Evolutionary conservation across 805 yeast genomes (phyloP).

Genomic region (Ogataea allantospora): DNA sequence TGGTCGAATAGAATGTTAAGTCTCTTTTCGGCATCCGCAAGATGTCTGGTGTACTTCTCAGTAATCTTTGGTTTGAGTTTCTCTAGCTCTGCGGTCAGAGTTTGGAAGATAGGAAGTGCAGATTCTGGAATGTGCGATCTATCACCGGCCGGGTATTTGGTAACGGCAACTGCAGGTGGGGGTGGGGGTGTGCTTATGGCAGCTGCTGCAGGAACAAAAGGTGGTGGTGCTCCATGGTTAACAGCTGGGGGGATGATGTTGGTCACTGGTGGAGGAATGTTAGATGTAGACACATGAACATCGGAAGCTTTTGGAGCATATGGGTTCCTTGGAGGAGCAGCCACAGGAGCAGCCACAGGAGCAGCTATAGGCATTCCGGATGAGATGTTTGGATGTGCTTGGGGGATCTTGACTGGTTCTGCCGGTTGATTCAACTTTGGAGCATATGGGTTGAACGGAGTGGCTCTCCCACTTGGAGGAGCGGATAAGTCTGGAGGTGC

Average conservation of each 20-base stretch:
- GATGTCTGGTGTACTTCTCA: conserved; percentile 67
- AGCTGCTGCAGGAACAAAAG: conserved; percentile 16
- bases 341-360: conserved; percentile 10
- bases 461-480: conserved; percentile 12
- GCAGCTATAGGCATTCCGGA: conserved; percentile 7
- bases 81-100: conserved; percentile 52
- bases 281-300: conserved; percentile 8
- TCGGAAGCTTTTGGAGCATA: conserved; percentile 33
- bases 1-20: conserved; percentile 72
- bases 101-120: conserved; percentile 56
- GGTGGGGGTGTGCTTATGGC: conserved; percentile 18
- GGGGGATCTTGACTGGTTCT: conserved; percentile 28
- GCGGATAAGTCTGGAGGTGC: conserved; percentile 17
- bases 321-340: conserved; percentile 28
- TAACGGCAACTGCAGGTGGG: conserved; percentile 19
- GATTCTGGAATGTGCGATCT: conserved; percentile 63
- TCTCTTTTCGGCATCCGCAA: conserved; percentile 80
- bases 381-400: conserved; percentile 23
- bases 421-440: conserved; percentile 30
- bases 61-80: conserved; percentile 74
- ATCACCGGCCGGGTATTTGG: conserved; percentile 57
- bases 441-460: conserved; percentile 35
- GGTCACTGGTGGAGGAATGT: conserved; percentile 20
- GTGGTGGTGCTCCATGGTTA: conserved; percentile 2
- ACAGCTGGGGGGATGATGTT: conserved; percentile 6